phyloP scores from a whole-genome alignment of 768 basidiomycete genomes.

The Suillus cothurnatus region DNA sequence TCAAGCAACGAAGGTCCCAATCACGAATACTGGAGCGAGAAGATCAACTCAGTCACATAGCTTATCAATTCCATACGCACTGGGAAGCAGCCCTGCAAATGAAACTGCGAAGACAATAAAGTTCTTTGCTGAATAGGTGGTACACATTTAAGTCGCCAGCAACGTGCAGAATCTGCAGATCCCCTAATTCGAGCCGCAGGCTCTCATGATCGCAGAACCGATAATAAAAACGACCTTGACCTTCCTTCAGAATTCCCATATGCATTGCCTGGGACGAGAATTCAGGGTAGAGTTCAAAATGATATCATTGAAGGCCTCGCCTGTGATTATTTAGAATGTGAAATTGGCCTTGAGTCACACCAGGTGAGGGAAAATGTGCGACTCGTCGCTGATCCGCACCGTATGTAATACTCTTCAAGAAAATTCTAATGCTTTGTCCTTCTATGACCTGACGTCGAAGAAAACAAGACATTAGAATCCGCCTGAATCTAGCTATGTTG shows the following conservation, averaged over 20 bases:
- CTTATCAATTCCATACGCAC: conserved; percentile 36
- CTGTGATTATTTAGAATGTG: not conserved
- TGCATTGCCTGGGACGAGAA: not conserved
- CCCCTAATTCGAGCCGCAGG: not conserved
- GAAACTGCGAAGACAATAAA: conserved; percentile 55
- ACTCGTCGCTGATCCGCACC: not conserved
- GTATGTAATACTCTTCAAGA: not conserved
- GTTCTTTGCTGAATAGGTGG: conserved; percentile 42
- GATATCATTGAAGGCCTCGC: not conserved
- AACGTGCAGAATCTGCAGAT: not conserved
- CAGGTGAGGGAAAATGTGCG: not conserved
- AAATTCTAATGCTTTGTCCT: not conserved
- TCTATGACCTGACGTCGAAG: too few species aligned
- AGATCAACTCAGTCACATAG: not conserved
- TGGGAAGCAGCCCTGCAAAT: conserved; percentile 57
- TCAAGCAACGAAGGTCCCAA: conserved; percentile 36
- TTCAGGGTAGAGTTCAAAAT: not conserved
- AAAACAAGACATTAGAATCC: not conserved
- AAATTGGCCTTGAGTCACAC: not conserved
- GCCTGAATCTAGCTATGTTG: not conserved
- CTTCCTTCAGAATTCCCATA: not conserved
- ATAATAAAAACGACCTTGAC: not conserved
- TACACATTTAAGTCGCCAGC: not conserved
- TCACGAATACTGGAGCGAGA: conserved; percentile 24
- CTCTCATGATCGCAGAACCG: not conserved